Evolutionary conservation across 306 rosid species (phyloP), one percentile per base, ranked within the genome.

Genomic region (Pterocarpus santalinus): DNA sequence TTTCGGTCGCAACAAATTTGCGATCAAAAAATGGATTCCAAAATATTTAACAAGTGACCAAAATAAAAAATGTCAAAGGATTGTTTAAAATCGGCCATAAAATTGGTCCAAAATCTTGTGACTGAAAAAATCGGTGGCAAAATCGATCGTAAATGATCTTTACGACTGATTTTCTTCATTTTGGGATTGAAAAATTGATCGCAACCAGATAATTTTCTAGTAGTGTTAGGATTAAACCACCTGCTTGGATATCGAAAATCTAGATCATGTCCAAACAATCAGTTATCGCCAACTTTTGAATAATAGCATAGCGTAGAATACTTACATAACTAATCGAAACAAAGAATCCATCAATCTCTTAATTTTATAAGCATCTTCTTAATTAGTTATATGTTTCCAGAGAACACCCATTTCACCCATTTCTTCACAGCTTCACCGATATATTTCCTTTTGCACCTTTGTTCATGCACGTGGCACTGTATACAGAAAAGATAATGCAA

Each of bases 401-500:
- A 47, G n/a, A 57, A 75, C 36, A 56, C 57, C 63, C 80, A 43
- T 75, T 81, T 67, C 52, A 56, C 57, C 63, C 80, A 43, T 75
- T 81, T 67, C 52, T 30, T 73, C 34, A 69, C 61, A 62, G 62
- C 60, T 64, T 65, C 73, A 61, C 6, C 64, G 22, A 8, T 60
- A 66, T 61, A 57, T 65, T n/a, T 61, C 57, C 66, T 65, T 35
- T 38, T 52, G 72, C 56, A 66, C 64, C 58, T 52, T 41, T 73
- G 44, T 22, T n/a, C 0, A 22, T 22, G 28, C 28, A 22, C 1
- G 28, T 22, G 28, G 28, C 28, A 22, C 28, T 22, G 28, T 60
- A 71, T 58, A 47, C 73, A 75, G 5, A 17, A 68, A 86, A 81
- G 82, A 15, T 43, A 80, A 66, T 80, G 78, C 69, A 79, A 58